A percentile compares a stretch with the other conserved stretches of the same genome.
Conservation (phyloP, 2,329 filamentous ascomycete species). For the Fusarium irregulare region DNA sequence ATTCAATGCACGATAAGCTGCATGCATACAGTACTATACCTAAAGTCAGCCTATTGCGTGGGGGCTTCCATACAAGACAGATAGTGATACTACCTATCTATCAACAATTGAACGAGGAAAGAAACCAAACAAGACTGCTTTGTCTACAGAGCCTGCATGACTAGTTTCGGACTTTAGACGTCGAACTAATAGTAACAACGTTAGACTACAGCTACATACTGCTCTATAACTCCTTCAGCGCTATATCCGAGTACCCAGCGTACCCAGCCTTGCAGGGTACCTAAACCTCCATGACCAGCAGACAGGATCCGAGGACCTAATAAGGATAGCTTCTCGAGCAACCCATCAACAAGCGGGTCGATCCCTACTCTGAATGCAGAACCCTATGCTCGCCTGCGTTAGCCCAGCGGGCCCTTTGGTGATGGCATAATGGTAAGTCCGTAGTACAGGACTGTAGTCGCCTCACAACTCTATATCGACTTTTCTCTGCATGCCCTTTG, state of each 20-base stretch:
- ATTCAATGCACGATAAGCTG: conserved; percentile 11
- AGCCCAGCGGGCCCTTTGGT: conserved; percentile 41
- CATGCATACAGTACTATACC: conserved; percentile 1
- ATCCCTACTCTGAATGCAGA: conserved; percentile 36
- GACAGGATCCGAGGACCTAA: conserved; percentile 14
- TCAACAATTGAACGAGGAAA: not conserved
- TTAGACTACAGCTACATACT: not conserved
- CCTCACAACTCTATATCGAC: conserved; percentile 35
- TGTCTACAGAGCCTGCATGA: not conserved
- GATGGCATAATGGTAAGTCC: conserved; percentile 41
- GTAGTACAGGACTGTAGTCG: conserved; percentile 6
- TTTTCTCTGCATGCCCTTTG: conserved; percentile 22
- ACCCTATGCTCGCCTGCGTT: conserved; percentile 39
- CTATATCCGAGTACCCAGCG: conserved; percentile 10
- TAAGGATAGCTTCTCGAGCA: conserved; percentile 23
- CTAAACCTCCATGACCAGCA: conserved; percentile 23
- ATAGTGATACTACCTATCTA: not conserved
- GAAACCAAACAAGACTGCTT: not conserved
- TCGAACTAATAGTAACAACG: not conserved
- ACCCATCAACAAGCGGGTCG: conserved; percentile 33
- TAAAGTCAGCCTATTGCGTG: not conserved
- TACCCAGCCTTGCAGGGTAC: conserved; percentile 11
- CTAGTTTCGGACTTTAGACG: not conserved
- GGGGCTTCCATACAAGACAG: conserved; percentile 3
- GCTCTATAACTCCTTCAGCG: not conserved